A percentile compares a stretch with the other conserved stretches of the same genome.
phyloP scores from a whole-genome alignment of 2,329 filamentous ascomycete species.

The Pseudocercospora fuligena region DNA sequence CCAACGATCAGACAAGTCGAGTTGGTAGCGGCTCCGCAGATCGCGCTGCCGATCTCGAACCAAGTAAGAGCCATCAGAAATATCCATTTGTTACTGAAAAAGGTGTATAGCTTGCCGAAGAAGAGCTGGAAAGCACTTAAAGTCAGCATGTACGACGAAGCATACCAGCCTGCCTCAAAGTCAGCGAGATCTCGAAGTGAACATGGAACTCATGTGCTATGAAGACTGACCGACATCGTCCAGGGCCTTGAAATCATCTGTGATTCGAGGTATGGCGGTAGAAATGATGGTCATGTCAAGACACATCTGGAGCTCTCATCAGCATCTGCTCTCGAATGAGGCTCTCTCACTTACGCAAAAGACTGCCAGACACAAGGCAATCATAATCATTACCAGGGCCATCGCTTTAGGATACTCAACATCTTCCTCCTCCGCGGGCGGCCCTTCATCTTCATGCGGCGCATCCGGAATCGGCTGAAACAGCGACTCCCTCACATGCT shows the following conservation, averaged over 20 bases:
- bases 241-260: conserved; percentile 43
- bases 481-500: conserved; percentile 13
- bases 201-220: not conserved
- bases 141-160: conserved; percentile 28
- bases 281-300: conserved; percentile 31
- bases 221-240: conserved; percentile 38
- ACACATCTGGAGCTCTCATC: not conserved
- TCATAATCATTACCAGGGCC: conserved; percentile 10
- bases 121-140: conserved; percentile 44
- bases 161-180: conserved; percentile 32
- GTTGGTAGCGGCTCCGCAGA: conserved; percentile 54
- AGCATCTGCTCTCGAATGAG: not conserved
- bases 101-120: conserved; percentile 48
- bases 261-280: conserved; percentile 44
- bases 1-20: conserved; percentile 59
- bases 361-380: conserved; percentile 9
- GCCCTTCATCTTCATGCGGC: not conserved
- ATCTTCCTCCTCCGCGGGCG: not conserved
- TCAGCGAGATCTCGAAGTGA: not conserved
- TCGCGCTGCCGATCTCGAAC: conserved; percentile 54
- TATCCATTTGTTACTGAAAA: conserved; percentile 50
- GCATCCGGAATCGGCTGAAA: not conserved
- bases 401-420: not conserved
- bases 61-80: conserved; percentile 46
- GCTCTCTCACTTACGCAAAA: conserved; percentile 3